Percentiles rank a stretch among this genome's conserved stretches.
Evolutionary conservation across 768 basidiomycete genomes (phyloP).

Genomic region (Lactarius hengduanensis): DNA sequence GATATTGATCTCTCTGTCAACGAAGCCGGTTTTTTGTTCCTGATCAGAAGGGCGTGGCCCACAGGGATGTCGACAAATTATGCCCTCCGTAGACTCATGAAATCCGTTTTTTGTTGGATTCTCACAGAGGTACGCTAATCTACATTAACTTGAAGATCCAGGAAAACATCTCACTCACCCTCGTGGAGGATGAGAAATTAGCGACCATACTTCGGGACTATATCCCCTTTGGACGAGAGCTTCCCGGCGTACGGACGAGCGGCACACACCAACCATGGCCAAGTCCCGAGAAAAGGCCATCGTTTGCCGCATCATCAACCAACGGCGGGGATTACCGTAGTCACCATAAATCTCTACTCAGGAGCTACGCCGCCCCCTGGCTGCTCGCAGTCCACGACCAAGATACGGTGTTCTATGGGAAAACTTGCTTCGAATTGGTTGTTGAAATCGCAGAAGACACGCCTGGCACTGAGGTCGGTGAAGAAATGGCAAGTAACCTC

Average conservation of each 20-base stretch:
- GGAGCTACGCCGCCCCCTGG: conserved; percentile 65
- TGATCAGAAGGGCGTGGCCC: conserved; percentile 73
- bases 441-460: conserved; percentile 44
- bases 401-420: conserved; percentile 52
- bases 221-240: conserved; percentile 50
- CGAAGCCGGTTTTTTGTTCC: conserved; percentile 67
- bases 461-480: conserved; percentile 1
- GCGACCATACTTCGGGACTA: conserved; percentile 67
- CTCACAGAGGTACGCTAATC: conserved; percentile 56
- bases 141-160: neutral
- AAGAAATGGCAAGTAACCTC: conserved; percentile 15
- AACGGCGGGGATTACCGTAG: conserved; percentile 74
- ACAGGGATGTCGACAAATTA: conserved; percentile 71
- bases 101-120: conserved; percentile 65
- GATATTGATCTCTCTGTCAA: conserved; percentile 73
- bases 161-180: neutral
- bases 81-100: conserved; percentile 58
- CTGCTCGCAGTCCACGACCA: conserved; percentile 65
- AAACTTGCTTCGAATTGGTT: conserved; percentile 53
- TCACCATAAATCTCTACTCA: conserved; percentile 51
- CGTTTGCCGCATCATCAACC: conserved; percentile 41
- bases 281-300: conserved; percentile 35
- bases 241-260: conserved; percentile 63
- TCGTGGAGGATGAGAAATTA: conserved; percentile 59
- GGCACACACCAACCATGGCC: conserved; percentile 58